Evolutionary conservation across 768 basidiomycete species (phyloP).

Genomic region (Epithele typhae): DNA sequence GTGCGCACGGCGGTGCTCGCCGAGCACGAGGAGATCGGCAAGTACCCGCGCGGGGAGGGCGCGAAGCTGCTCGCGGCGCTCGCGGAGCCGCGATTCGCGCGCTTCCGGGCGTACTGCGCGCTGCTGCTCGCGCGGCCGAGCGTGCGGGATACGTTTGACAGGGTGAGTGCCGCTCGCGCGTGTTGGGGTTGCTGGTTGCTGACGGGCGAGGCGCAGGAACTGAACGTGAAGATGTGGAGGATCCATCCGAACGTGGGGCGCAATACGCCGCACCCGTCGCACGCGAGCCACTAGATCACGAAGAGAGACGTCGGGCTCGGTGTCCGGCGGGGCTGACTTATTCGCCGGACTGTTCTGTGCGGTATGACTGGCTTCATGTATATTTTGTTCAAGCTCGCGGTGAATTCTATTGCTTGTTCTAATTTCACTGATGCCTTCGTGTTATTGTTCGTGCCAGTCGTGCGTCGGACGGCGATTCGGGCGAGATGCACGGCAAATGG

Average conservation of each 20-base stretch:
- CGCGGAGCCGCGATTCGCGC: slow-evolving; percentile 41
- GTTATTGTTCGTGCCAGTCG: too few species aligned
- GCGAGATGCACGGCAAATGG: too few species aligned
- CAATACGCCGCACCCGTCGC: slow-evolving; percentile 6
- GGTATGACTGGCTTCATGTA: too few species aligned
- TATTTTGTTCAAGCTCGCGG: too few species aligned
- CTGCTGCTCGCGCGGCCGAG: slow-evolving; percentile 49
- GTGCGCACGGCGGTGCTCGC: slow-evolving; percentile 43
- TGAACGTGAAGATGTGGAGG: slow-evolving; percentile 17
- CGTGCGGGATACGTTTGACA: slow-evolving; percentile 49
- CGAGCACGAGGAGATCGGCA: slow-evolving; percentile 45
- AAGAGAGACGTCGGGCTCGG: too few species aligned
- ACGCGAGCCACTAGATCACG: slow-evolving; percentile 3
- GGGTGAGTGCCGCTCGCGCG: slow-evolving; percentile 32
- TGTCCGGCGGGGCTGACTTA: too few species aligned
- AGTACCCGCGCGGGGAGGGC: slow-evolving; percentile 46
- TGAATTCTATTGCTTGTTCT: too few species aligned
- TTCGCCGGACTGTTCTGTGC: too few species aligned
- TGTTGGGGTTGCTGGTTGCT: slow-evolving; percentile 14
- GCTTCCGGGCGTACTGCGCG: slow-evolving; percentile 44
- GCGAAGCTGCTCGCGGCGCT: slow-evolving; percentile 39
- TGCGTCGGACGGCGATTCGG: too few species aligned
- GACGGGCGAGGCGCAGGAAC: background rate
- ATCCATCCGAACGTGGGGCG: slow-evolving; percentile 14
- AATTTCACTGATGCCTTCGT: too few species aligned